Evolutionary conservation across 1,139 yeast species (phyloP).

Genomic region (Sugiyamaella sp.): DNA sequence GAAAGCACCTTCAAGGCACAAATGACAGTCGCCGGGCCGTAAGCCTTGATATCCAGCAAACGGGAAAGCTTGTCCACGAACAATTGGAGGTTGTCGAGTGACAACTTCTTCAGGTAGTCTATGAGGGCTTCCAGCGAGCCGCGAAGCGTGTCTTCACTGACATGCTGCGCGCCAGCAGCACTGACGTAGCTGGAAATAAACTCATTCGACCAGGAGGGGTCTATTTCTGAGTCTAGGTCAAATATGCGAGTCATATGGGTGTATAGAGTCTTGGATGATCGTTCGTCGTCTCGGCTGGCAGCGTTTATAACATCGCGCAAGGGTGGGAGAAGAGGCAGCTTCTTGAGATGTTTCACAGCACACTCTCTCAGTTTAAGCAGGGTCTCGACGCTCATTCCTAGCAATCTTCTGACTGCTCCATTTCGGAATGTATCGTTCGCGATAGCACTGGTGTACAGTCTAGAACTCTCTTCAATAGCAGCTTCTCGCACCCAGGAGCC

Average conservation of each 20-base stretch:
- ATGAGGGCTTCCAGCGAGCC: constrained; percentile 51
- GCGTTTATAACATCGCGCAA: not conserved
- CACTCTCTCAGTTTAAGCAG: constrained; percentile 47
- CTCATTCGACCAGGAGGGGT: constrained; percentile 37
- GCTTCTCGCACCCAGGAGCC: constrained; percentile 71
- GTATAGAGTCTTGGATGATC: constrained; percentile 24
- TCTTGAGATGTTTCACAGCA: constrained; percentile 36
- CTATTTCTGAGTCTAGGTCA: constrained; percentile 27
- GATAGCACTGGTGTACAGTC: constrained; percentile 10
- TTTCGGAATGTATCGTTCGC: constrained; percentile 21
- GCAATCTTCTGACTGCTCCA: constrained; percentile 43
- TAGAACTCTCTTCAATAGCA: constrained; percentile 41
- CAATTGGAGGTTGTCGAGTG: constrained; percentile 1
- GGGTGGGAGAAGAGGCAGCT: constrained; percentile 1
- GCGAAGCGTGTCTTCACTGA: constrained; percentile 53
- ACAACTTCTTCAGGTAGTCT: constrained; percentile 37
- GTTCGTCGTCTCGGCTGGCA: constrained; percentile 22
- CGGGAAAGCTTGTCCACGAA: constrained; percentile 20
- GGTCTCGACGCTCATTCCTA: constrained; percentile 60
- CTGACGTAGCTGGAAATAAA: constrained; percentile 62
- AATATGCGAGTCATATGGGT: constrained; percentile 25
- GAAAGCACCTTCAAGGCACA: constrained; percentile 25
- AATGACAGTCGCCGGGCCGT: constrained; percentile 22
- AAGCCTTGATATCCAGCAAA: constrained; percentile 24
- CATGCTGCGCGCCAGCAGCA: constrained; percentile 64